phyloP scores from a whole-genome alignment of 2,329 filamentous ascomycete genomes.

The Pseudofabraea citricarpa region DNA sequence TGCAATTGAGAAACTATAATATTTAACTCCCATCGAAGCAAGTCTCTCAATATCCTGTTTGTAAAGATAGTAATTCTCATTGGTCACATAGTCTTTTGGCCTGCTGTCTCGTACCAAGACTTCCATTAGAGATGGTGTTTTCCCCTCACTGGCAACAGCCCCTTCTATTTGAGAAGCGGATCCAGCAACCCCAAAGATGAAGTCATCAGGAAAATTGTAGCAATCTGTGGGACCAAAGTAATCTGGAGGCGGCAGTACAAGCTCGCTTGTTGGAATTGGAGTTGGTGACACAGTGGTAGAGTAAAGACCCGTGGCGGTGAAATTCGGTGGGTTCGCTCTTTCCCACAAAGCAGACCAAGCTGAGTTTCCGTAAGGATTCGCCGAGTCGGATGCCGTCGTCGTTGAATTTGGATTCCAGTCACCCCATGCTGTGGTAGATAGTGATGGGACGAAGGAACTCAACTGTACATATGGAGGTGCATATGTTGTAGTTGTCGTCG shows the following conservation, averaged over 20 bases:
- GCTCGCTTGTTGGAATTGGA: slow-evolving; percentile 45
- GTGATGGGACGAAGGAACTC: background rate
- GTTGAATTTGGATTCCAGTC: background rate
- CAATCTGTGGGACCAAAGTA: background rate
- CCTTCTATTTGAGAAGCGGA: slow-evolving; percentile 37
- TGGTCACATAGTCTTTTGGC: slow-evolving; percentile 30
- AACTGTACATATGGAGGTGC: background rate
- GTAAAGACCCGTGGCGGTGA: slow-evolving; percentile 23
- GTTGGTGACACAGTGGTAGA: slow-evolving; percentile 50
- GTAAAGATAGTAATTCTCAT: slow-evolving; percentile 49
- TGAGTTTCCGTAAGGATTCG: background rate
- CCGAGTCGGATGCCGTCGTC: background rate
- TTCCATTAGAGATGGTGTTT: slow-evolving; percentile 34
- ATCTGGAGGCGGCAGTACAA: slow-evolving; percentile 44
- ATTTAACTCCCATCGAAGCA: slow-evolving; percentile 44
- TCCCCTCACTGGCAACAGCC: slow-evolving; percentile 34
- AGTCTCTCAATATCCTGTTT: slow-evolving; percentile 50
- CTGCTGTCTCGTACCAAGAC: slow-evolving; percentile 34
- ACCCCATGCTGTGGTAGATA: background rate
- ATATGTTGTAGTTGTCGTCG: background rate
- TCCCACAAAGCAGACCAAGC: background rate
- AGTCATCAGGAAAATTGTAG: slow-evolving; percentile 33
- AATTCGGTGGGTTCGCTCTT: background rate
- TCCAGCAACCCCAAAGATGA: slow-evolving; percentile 36
- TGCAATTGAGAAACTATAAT: slow-evolving; percentile 47